Conservation (phyloP, 345 rosid species). For the Linum lewisii region DNA sequence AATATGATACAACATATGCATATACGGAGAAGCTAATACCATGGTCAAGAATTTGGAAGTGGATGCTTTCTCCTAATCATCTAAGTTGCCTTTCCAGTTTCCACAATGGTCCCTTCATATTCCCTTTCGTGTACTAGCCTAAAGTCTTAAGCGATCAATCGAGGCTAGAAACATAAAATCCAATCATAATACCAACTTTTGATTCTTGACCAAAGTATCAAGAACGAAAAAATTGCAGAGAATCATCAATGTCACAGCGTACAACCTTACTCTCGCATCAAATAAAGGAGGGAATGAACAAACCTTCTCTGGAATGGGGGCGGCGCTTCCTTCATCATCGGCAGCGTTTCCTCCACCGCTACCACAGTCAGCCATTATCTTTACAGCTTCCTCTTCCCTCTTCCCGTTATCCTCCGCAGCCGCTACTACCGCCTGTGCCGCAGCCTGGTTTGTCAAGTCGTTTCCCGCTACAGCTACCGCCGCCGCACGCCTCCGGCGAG, state of each 20-base stretch:
- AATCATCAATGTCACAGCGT: background rate
- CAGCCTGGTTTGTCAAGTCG: constrained; percentile 9
- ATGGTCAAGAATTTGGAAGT: background rate
- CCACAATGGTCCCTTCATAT: background rate
- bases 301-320: constrained; percentile 88
- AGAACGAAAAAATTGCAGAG: background rate
- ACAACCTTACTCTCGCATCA: background rate
- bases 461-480: constrained; percentile 24
- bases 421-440: constrained; percentile 12
- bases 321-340: constrained; percentile 87
- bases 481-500: constrained; percentile 35
- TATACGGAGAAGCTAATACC: background rate
- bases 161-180: background rate
- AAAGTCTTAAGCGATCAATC: background rate
- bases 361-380: constrained; percentile 49
- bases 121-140: background rate
- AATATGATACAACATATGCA: background rate
- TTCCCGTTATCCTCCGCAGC: constrained; percentile 21
- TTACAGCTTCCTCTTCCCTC: constrained; percentile 21
- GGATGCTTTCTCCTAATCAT: background rate
- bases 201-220: background rate
- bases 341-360: constrained; percentile 71
- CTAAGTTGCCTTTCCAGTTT: background rate
- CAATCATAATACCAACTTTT: background rate
- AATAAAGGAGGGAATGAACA: constrained; percentile 1